Conservation (phyloP, 176 grass and related monocot species). For the Triticum turgidum region DNA sequence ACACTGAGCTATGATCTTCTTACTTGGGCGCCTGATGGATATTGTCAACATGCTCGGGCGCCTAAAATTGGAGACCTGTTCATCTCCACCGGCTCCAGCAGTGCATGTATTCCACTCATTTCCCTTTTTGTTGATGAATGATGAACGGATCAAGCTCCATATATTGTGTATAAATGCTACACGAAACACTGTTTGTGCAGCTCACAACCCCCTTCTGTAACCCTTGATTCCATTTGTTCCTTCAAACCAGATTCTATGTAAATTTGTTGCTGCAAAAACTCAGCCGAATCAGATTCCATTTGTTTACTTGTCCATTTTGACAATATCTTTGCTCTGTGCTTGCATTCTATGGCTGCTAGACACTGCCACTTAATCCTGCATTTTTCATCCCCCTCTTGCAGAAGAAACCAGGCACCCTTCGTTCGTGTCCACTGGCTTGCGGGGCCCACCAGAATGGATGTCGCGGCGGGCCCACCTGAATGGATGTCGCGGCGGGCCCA, state of each 20-base stretch:
- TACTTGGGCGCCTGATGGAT: not conserved
- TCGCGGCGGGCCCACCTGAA: no score
- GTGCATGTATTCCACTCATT: constrained; percentile 4
- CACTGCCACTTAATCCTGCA: not conserved
- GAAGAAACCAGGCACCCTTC: not conserved
- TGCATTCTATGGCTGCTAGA: not conserved
- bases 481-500: not conserved
- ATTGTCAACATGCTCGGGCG: not conserved
- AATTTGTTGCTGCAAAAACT: not conserved
- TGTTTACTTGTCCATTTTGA: not conserved
- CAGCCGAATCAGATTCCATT: not conserved
- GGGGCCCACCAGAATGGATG: not conserved
- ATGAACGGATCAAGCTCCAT: not conserved
- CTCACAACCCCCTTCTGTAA: not conserved
- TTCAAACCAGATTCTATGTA: not conserved
- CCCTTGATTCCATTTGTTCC: not conserved
- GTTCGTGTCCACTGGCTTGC: not conserved
- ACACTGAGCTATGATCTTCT: constrained; percentile 66
- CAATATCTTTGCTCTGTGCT: not conserved
- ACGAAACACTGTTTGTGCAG: constrained; percentile 13
- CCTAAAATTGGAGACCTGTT: not conserved
- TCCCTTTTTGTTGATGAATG: constrained; percentile 3
- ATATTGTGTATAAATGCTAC: constrained; percentile 7
- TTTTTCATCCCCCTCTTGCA: constrained; percentile 1
- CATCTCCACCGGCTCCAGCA: not conserved